These are phyloP conservation scores for Daldinia concentrica DNA, from an alignment of 495 filamentous ascomycete species.

Conservation along the genomic window DNA sequence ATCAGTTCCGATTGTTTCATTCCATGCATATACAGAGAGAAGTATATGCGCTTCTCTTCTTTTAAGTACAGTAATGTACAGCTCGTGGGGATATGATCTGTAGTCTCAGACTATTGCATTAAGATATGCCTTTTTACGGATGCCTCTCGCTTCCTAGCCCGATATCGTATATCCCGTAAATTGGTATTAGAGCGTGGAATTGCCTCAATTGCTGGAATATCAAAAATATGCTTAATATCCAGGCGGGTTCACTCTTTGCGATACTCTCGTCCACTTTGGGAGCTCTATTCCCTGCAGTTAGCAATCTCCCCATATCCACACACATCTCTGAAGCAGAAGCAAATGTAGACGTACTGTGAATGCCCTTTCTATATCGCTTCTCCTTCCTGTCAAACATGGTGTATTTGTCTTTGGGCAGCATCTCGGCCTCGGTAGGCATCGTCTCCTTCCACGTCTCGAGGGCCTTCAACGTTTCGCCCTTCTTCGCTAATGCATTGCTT, in stretches of 20 bases:
- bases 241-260: slow-evolving; percentile 90
- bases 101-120: not conserved
- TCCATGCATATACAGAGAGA: slow-evolving; percentile 9
- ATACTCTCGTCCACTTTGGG: slow-evolving; percentile 96
- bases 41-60: slow-evolving; percentile 13
- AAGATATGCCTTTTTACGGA: slow-evolving; percentile 6
- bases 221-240: slow-evolving; percentile 72
- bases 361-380: slow-evolving; percentile 93
- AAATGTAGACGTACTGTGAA: slow-evolving; percentile 79
- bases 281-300: slow-evolving; percentile 65
- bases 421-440: slow-evolving; percentile 96
- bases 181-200: not conserved
- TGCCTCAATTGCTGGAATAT: not conserved
- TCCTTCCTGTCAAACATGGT: slow-evolving; percentile 96
- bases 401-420: slow-evolving; percentile 97
- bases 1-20: not conserved
- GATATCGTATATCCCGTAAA: not conserved
- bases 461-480: slow-evolving; percentile 72
- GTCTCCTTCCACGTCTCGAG: slow-evolving; percentile 89
- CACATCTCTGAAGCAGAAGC: slow-evolving; percentile 1
- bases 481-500: slow-evolving; percentile 75
- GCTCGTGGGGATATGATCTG: slow-evolving; percentile 11
- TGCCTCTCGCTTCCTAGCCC: not conserved
- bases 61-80: slow-evolving; percentile 32
- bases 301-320: slow-evolving; percentile 32